These are phyloP conservation scores for Rutstroemia sp. DNA, from an alignment of 2,329 filamentous ascomycete species.

Conservation along the genomic window DNA sequence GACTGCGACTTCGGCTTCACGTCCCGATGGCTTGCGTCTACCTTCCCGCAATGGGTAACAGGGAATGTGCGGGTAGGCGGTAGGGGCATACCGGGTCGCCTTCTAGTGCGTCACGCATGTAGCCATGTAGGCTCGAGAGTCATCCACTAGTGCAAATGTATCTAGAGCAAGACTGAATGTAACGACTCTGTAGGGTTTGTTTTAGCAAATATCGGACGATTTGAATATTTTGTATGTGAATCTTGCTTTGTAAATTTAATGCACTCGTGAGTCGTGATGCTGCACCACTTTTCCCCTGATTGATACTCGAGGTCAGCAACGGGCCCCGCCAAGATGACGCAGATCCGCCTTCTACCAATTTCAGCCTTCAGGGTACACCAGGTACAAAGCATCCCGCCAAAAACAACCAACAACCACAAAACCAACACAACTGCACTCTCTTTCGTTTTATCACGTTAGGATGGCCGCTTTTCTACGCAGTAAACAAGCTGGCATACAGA, in stretches of 20 bases:
- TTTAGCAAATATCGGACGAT: not conserved
- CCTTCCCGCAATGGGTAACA: too few species aligned
- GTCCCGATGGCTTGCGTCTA: too few species aligned
- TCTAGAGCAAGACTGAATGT: too few species aligned
- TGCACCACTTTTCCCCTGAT: too few species aligned
- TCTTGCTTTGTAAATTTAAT: not conserved
- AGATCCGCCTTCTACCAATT: not conserved
- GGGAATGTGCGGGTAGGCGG: too few species aligned
- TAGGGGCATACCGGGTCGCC: too few species aligned
- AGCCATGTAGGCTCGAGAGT: too few species aligned
- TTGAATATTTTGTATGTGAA: not conserved
- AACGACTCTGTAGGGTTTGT: too few species aligned
- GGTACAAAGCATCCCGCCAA: not conserved
- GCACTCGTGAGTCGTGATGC: too few species aligned
- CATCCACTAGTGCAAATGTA: too few species aligned
- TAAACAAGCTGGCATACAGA: constrained; percentile 89
- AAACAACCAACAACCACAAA: constrained; percentile 2
- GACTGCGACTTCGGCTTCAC: too few species aligned
- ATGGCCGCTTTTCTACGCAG: constrained; percentile 88
- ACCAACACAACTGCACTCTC: not conserved
- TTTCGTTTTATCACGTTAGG: constrained; percentile 4
- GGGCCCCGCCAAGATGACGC: constrained; percentile 1
- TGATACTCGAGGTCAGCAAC: not conserved
- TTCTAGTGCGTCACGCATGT: not conserved
- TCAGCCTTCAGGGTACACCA: not conserved